Evolutionary conservation across 495 filamentous ascomycete genomes (phyloP).

Genomic region (Daldinia decipiens): DNA sequence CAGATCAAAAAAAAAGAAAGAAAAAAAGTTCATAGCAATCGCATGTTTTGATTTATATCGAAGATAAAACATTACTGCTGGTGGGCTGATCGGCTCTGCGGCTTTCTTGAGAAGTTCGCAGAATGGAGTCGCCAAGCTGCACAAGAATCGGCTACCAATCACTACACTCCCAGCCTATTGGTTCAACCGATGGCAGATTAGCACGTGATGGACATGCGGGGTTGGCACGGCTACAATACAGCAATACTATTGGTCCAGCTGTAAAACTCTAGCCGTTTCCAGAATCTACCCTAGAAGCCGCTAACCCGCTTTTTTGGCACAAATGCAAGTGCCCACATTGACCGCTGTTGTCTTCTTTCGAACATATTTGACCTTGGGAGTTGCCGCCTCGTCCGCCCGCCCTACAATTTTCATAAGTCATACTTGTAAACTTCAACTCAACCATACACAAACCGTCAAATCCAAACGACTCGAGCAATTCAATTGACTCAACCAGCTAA

Average conservation of each 20-base stretch:
- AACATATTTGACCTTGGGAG: slow-evolving; percentile 20
- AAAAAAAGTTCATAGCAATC: not conserved
- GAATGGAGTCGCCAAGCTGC: slow-evolving; percentile 33
- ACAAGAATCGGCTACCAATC: slow-evolving; percentile 32
- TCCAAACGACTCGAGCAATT: slow-evolving; percentile 5
- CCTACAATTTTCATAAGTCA: slow-evolving; percentile 9
- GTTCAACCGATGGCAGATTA: slow-evolving; percentile 33
- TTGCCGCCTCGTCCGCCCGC: slow-evolving; percentile 23
- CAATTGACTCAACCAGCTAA: slow-evolving; percentile 4
- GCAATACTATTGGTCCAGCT: slow-evolving; percentile 20
- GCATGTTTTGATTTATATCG: not conserved
- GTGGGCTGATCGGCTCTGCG: slow-evolving; percentile 23
- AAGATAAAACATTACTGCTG: slow-evolving; percentile 3
- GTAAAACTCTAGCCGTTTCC: slow-evolving; percentile 36
- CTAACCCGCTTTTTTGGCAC: slow-evolving; percentile 16
- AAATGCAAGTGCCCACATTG: slow-evolving; percentile 19
- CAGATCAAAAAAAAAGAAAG: not conserved
- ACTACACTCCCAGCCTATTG: slow-evolving; percentile 34
- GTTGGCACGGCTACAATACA: slow-evolving; percentile 25
- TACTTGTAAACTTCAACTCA: slow-evolving; percentile 4
- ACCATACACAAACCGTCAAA: slow-evolving; percentile 3
- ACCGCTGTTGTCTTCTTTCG: slow-evolving; percentile 27
- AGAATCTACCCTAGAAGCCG: slow-evolving; percentile 22
- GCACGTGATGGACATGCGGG: slow-evolving; percentile 42
- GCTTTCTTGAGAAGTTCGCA: slow-evolving; percentile 14